Evolutionary conservation across 768 basidiomycete genomes (phyloP).

Genomic region (Piloderma croceum): DNA sequence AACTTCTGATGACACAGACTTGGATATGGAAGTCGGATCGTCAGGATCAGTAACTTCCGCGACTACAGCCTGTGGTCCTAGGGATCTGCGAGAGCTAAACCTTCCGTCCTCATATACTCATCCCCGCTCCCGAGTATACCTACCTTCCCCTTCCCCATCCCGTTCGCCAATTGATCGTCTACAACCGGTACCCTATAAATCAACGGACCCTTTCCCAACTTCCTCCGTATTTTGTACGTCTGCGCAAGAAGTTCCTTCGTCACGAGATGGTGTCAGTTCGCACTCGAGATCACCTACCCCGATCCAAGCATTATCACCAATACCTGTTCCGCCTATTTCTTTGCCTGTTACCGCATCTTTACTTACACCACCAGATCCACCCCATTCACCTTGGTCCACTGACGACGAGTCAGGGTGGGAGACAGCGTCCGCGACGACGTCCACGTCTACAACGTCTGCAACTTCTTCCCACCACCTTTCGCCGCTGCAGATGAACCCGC

Average conservation of each 20-base stretch:
- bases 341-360: conserved; percentile 12
- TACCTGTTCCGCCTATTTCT: conserved; percentile 19
- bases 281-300: conserved; percentile 38
- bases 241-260: background rate
- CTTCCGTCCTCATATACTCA: conserved; percentile 37
- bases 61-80: too few species aligned
- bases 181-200: conserved; percentile 24
- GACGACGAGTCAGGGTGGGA: conserved; percentile 79
- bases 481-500: too few species aligned
- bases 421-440: conserved; percentile 58
- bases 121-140: conserved; percentile 43
- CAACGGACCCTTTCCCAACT: background rate
- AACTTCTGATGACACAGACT: conserved; percentile 33
- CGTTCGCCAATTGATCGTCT: conserved; percentile 35
- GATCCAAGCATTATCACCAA: conserved; percentile 25
- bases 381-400: conserved; percentile 62
- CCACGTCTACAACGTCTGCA: conserved; percentile 54
- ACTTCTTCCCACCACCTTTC: conserved; percentile 30
- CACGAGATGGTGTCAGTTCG: conserved; percentile 11
- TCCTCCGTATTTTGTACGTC: conserved; percentile 8
- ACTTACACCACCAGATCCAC: conserved; percentile 27
- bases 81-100: too few species aligned
- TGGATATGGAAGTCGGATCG: conserved; percentile 28
- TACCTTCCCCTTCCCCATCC: conserved; percentile 48
- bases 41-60: too few species aligned